phyloP scores from a whole-genome alignment of 108 stramenopile species.

The Conticribra guillardii region DNA sequence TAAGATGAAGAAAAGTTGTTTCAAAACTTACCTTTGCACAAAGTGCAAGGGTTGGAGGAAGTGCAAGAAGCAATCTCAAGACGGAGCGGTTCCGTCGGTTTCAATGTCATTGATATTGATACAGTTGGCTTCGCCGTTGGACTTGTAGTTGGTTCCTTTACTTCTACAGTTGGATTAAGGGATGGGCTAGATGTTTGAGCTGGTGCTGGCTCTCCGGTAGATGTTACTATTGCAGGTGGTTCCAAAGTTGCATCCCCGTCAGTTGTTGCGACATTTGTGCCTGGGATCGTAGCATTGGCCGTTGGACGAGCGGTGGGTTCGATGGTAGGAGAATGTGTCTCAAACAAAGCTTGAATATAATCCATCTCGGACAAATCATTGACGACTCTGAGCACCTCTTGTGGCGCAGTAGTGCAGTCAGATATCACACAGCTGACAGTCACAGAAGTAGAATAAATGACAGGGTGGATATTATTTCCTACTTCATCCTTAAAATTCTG shows the following conservation, averaged over 20 bases:
- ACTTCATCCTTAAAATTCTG: slow-evolving; percentile 14
- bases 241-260: neutral
- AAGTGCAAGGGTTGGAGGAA: slow-evolving; percentile 1
- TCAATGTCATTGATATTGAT: too few relatives aligned
- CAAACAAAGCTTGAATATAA: slow-evolving; percentile 2
- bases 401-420: slow-evolving; percentile 21
- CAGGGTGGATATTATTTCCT: slow-evolving; percentile 18
- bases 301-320: neutral
- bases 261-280: neutral
- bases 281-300: neutral
- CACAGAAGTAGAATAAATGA: slow-evolving; percentile 31
- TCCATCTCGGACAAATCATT: slow-evolving; percentile 9
- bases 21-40: neutral
- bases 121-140: too few relatives aligned
- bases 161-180: too few relatives aligned
- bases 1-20: neutral
- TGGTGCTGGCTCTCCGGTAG: neutral
- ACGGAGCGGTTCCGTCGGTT: neutral
- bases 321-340: slow-evolving; percentile 4
- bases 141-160: too few relatives aligned
- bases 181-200: too few relatives aligned
- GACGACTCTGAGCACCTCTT: slow-evolving; percentile 3
- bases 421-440: slow-evolving; percentile 15
- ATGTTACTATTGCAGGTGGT: neutral
- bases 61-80: neutral